Evolutionary conservation across 495 filamentous ascomycete species (phyloP), one percentile per base, ranked within the genome.

Genomic region (Schizothecium vesticola): DNA sequence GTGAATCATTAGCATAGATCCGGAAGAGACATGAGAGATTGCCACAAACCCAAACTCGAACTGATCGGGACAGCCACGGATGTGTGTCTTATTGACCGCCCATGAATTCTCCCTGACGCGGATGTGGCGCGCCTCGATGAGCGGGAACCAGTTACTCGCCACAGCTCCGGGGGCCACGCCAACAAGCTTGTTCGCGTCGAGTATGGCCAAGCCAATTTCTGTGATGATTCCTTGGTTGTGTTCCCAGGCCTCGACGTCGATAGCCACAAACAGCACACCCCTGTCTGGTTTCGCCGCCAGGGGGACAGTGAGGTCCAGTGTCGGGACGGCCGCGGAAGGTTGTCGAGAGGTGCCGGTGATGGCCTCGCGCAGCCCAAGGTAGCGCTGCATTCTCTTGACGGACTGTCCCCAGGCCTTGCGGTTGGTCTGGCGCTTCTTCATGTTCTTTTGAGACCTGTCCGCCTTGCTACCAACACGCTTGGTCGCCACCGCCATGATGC

Each of bases 171-270:
- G 91, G 3, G 86, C 71, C 25, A 87, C 21, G 71, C 70, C 33
- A 85, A 78, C 67, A 10, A 80, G 72, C 24, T 90, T 85, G 11
- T 78, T 69, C 3, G 90, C 92, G 78, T 99, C 95, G 23, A 99
- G 86, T 11, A 85, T 87, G 10, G 92, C 89, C 60, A 99, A 83
- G 36, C 95, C 95, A 64, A 99, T 83, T 75, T 99, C 95, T 4
- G 93, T 96, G 68, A 97, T 80, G 2, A 83, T 72, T 59, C 80
- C 78, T 4, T 84, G 81, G 64, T 87, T 79, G 26, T 76, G 74
- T 77, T 98, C 94, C 69, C 88, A 94, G 9, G 88, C 86, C 76
- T 99, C 95, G 31, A 93, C 75, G 73, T 99, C 94, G 58, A 97
- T 79, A 69, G 84, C 87, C 66, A 97, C 80, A 71, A 99, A 92